Conservation (phyloP, 2,329 filamentous ascomycete species). For the Diaporthe velutina region DNA sequence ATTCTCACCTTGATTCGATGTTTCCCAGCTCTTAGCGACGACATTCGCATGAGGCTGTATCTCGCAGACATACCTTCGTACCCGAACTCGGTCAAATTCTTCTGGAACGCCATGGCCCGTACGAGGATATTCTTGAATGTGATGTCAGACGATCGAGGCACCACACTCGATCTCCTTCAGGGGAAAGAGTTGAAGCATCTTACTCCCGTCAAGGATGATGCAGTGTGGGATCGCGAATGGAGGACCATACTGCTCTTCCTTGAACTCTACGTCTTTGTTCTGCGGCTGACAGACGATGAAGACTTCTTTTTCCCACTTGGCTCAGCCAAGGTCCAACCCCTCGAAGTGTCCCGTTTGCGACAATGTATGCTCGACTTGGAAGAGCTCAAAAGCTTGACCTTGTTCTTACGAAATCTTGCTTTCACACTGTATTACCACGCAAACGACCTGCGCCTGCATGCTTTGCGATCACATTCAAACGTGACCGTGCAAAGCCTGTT, state of each 20-base stretch:
- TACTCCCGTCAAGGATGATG: conserved; percentile 41
- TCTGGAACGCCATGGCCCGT: conserved; percentile 76
- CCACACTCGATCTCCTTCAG: conserved; percentile 47
- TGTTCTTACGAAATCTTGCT: conserved; percentile 90
- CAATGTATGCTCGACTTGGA: conserved; percentile 76
- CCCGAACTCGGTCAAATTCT: conserved; percentile 81
- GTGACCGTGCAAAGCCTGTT: conserved; percentile 31
- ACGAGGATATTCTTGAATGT: conserved; percentile 57
- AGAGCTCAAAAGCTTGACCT: conserved; percentile 80
- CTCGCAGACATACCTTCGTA: conserved; percentile 73
- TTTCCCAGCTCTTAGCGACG: conserved; percentile 85
- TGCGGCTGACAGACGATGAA: conserved; percentile 95
- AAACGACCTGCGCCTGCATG: conserved; percentile 62
- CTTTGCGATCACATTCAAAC: conserved; percentile 43
- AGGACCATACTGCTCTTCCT: conserved; percentile 89
- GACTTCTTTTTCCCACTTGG: conserved; percentile 82
- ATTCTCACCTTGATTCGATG: conserved; percentile 87
- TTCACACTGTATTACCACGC: conserved; percentile 91
- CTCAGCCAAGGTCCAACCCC: conserved; percentile 52
- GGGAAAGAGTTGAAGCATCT: conserved; percentile 40
- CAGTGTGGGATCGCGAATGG: conserved; percentile 78
- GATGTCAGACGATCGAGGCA: conserved; percentile 45
- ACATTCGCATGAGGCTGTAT: conserved; percentile 95
- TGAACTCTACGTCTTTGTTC: conserved; percentile 92
- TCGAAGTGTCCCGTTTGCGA: conserved; percentile 62